phyloP scores from a whole-genome alignment of 768 basidiomycete genomes.

The Panaeolus papilionaceus region DNA sequence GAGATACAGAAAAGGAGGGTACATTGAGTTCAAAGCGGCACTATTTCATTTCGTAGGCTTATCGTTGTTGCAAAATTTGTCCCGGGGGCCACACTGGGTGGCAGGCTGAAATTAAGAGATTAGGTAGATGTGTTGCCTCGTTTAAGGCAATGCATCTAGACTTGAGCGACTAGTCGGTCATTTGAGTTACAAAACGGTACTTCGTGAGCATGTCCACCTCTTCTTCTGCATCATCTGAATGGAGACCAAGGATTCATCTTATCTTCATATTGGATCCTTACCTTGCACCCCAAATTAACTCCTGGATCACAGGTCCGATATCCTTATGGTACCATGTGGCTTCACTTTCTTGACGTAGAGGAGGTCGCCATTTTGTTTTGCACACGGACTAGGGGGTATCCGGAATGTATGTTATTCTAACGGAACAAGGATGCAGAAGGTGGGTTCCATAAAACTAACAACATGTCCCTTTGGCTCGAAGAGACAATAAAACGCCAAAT shows the following conservation, averaged over 20 bases:
- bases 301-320: slow-evolving; percentile 11
- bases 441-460: too few species aligned
- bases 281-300: slow-evolving; percentile 5
- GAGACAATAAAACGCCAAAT: not conserved
- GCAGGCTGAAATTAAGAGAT: not conserved
- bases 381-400: not conserved
- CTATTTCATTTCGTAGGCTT: slow-evolving; percentile 4
- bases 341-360: not conserved
- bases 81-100: not conserved
- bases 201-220: too few species aligned
- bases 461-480: too few species aligned
- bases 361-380: not conserved
- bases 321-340: not conserved
- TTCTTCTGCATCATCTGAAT: not conserved
- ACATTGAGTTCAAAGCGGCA: not conserved
- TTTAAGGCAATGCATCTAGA: too few species aligned
- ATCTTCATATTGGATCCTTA: slow-evolving; percentile 6
- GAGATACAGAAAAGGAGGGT: not conserved
- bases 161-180: too few species aligned
- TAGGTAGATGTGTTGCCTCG: too few species aligned
- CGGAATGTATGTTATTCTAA: not conserved
- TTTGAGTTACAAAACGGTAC: too few species aligned
- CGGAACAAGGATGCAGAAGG: not conserved
- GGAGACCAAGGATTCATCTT: not conserved
- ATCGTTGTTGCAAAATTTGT: not conserved